phyloP scores from a whole-genome alignment of 495 filamentous ascomycete genomes.

The Neurospora hispaniola region DNA sequence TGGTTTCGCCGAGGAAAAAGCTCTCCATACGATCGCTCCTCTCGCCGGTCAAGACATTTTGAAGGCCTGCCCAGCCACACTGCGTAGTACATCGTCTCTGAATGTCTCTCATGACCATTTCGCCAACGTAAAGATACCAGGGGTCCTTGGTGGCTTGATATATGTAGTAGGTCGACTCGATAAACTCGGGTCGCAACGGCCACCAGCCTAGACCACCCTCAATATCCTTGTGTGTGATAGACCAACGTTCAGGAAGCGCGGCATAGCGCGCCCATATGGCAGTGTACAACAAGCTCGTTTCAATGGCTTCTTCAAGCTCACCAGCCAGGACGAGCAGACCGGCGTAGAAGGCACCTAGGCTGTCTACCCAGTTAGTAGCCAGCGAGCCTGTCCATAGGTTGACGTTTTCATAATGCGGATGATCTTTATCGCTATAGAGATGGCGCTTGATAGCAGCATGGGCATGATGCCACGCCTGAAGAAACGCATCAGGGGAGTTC shows the following conservation, averaged over 20 bases:
- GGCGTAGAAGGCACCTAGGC: slow-evolving; percentile 87
- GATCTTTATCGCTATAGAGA: slow-evolving; percentile 58
- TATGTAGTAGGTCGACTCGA: slow-evolving; percentile 89
- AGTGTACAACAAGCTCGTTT: slow-evolving; percentile 78
- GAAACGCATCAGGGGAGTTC: slow-evolving; percentile 65
- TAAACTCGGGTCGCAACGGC: slow-evolving; percentile 88
- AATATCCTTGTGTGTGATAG: slow-evolving; percentile 69
- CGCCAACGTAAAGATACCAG: slow-evolving; percentile 91
- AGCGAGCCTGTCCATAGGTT: slow-evolving; percentile 73
- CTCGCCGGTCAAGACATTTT: slow-evolving; percentile 82
- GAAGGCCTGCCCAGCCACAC: slow-evolving; percentile 93
- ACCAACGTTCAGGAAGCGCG: slow-evolving; percentile 90
- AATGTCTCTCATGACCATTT: slow-evolving; percentile 88
- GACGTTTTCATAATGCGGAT: slow-evolving; percentile 85
- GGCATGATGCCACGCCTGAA: slow-evolving; percentile 75
- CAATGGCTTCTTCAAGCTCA: slow-evolving; percentile 79
- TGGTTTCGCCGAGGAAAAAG: slow-evolving; percentile 93
- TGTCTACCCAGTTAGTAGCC: slow-evolving; percentile 88
- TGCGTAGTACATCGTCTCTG: slow-evolving; percentile 82
- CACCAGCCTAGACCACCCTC: slow-evolving; percentile 89
- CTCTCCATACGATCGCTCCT: slow-evolving; percentile 96
- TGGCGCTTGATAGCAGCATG: slow-evolving; percentile 81
- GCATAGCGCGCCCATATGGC: slow-evolving; percentile 91
- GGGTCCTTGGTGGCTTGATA: slow-evolving; percentile 90
- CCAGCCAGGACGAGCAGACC: slow-evolving; percentile 81